These are phyloP conservation scores for Leptodermis oblonga DNA, from an alignment of 257 asterid species.

Conservation along the genomic window DNA sequence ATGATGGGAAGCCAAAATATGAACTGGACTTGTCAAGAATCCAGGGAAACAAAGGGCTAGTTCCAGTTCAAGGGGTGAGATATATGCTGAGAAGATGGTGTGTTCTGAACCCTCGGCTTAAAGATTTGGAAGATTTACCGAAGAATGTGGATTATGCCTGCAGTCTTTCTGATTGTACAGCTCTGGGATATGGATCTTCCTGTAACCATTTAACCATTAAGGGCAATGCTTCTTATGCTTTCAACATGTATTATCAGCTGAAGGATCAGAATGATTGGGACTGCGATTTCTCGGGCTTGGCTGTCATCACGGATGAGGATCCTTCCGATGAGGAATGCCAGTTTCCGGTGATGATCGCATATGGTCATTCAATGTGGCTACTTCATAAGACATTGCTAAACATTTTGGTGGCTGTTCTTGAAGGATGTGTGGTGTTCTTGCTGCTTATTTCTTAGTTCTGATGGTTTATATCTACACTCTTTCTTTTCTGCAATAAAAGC, in stretches of 20 bases:
- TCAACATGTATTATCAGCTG: constrained; percentile 86
- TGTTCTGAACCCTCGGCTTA: constrained; percentile 43
- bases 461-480: not conserved
- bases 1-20: constrained; percentile 82
- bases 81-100: constrained; percentile 80
- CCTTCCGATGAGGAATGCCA: constrained; percentile 64
- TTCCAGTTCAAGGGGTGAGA: constrained; percentile 59
- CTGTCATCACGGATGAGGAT: constrained; percentile 53
- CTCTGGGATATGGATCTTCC: constrained; percentile 83
- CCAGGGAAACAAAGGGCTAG: constrained; percentile 36
- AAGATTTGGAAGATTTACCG: constrained; percentile 47
- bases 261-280: constrained; percentile 76
- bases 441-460: constrained; percentile 57
- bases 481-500: not conserved
- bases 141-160: constrained; percentile 75
- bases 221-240: constrained; percentile 94
- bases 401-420: constrained; percentile 55
- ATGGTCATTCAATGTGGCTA: constrained; percentile 47
- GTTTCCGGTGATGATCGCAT: constrained; percentile 74
- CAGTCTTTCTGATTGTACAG: constrained; percentile 79
- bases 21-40: constrained; percentile 56
- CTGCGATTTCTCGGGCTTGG: constrained; percentile 82
- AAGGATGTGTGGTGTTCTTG: constrained; percentile 71
- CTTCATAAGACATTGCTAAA: constrained; percentile 54
- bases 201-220: constrained; percentile 55